Percentiles rank a stretch among this genome's conserved stretches.
Conservation (phyloP, 805 yeast genomes). For the Starmerella kuoi region DNA sequence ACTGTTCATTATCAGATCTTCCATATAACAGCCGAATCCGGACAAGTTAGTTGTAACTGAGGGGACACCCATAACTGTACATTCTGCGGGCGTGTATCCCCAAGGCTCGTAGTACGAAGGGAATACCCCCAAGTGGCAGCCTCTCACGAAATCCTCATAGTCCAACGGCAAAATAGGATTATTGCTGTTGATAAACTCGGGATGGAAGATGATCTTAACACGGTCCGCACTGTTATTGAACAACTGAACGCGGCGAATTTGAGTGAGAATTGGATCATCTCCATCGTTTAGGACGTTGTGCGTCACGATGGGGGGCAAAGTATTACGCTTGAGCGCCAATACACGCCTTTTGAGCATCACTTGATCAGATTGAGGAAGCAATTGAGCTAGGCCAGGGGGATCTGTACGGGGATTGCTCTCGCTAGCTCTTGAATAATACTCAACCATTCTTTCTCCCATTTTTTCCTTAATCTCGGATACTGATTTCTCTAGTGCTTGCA, state of each 20-base stretch:
- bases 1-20: conserved; percentile 86
- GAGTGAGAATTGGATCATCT: conserved; percentile 80
- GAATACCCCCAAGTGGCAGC: conserved; percentile 95
- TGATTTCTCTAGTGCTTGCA: conserved; percentile 77
- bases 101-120: conserved; percentile 98
- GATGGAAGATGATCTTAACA: conserved; percentile 93
- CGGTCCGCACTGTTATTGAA: conserved; percentile 84
- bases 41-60: conserved; percentile 90
- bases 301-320: conserved; percentile 89
- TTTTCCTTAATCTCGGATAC: conserved; percentile 75
- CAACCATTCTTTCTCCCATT: conserved; percentile 79
- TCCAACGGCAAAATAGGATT: conserved; percentile 88
- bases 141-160: conserved; percentile 95
- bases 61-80: conserved; percentile 99
- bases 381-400: conserved; percentile 67
- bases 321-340: conserved; percentile 77
- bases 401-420: conserved; percentile 38
- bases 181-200: conserved; percentile 88
- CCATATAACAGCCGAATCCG: conserved; percentile 98
- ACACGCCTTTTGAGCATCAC: conserved; percentile 85
- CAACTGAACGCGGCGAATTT: conserved; percentile 79
- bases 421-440: conserved; percentile 64
- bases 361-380: conserved; percentile 75
- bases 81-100: conserved; percentile 99
- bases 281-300: conserved; percentile 93